These are phyloP conservation scores for Pleurotus pulmonarius DNA, from an alignment of 768 basidiomycete species.

Conservation along the genomic window DNA sequence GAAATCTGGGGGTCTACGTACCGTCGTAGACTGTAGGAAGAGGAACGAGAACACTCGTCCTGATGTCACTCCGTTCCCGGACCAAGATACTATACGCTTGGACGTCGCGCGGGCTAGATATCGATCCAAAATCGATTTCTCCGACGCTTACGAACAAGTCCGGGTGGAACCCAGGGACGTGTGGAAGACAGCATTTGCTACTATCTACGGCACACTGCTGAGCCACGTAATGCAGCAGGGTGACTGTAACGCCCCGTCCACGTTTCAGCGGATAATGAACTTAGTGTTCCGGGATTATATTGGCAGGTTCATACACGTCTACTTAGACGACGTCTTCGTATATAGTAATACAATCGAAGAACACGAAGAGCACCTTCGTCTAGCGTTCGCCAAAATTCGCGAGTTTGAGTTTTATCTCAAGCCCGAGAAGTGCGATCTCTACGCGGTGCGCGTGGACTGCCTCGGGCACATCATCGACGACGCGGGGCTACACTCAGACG, in stretches of 20 bases:
- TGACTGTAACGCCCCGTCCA: conserved; percentile 41
- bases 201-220: conserved; percentile 30
- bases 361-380: conserved; percentile 27
- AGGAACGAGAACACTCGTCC: conserved; percentile 37
- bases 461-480: conserved; percentile 38
- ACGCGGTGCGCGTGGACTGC: conserved; percentile 25
- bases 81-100: conserved; percentile 28
- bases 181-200: conserved; percentile 28
- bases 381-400: conserved; percentile 25
- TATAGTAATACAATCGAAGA: conserved; percentile 32
- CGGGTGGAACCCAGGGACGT: conserved; percentile 26
- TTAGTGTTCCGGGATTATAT: conserved; percentile 33
- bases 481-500: conserved; percentile 31
- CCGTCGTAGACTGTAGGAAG: conserved; percentile 28
- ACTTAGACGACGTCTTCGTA: conserved; percentile 42
- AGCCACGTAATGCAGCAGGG: conserved; percentile 40
- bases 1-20: conserved; percentile 27
- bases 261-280: conserved; percentile 42
- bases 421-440: conserved; percentile 28
- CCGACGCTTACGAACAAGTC: conserved; percentile 41
- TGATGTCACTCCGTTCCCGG: conserved; percentile 36
- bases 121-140: conserved; percentile 36
- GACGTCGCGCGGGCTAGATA: conserved; percentile 27
- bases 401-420: conserved; percentile 27
- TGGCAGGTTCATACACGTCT: conserved; percentile 35